phyloP scores from a whole-genome alignment of 352 stramenopile species.

The Globisporangium orthogonon region DNA sequence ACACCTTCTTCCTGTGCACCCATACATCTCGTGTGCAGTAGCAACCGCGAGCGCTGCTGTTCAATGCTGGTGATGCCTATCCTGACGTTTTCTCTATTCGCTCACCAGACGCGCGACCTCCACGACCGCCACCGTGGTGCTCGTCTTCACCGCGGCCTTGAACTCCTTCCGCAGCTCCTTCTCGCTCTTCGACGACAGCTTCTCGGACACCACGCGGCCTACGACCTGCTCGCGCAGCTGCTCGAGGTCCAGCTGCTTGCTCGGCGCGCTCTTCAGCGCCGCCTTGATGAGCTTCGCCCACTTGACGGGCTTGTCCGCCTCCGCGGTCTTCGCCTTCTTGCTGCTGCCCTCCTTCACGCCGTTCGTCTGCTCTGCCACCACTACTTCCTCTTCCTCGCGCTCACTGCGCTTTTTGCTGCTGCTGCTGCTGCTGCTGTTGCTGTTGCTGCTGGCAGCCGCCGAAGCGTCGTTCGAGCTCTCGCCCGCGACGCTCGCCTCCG shows the following conservation, averaged over 20 bases:
- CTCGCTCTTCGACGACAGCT: slow-evolving; percentile 43
- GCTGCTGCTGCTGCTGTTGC: slow-evolving; percentile 15
- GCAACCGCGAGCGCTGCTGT: too few relatives aligned
- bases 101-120: slow-evolving; percentile 39
- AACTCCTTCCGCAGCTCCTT: slow-evolving; percentile 69
- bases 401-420: slow-evolving; percentile 40
- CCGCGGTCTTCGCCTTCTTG: slow-evolving; percentile 23
- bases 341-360: slow-evolving; percentile 33
- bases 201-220: slow-evolving; percentile 31
- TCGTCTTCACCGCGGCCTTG: slow-evolving; percentile 31
- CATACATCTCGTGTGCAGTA: too few relatives aligned
- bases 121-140: slow-evolving; percentile 35
- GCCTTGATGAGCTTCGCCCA: slow-evolving; percentile 67
- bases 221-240: slow-evolving; percentile 41
- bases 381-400: slow-evolving; percentile 17
- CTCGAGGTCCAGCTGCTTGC: slow-evolving; percentile 49
- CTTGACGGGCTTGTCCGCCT: slow-evolving; percentile 41
- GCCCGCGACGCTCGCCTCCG: slow-evolving; percentile 20
- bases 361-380: not conserved
- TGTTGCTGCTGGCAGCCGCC: slow-evolving; percentile 6
- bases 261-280: slow-evolving; percentile 33
- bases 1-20: too few relatives aligned
- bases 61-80: too few relatives aligned
- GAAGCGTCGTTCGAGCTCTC: slow-evolving; percentile 43
- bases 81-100: slow-evolving; percentile 7